These are phyloP conservation scores for Cyclaneusma minus DNA, from an alignment of 2,329 filamentous ascomycete genomes.

Conservation along the genomic window DNA sequence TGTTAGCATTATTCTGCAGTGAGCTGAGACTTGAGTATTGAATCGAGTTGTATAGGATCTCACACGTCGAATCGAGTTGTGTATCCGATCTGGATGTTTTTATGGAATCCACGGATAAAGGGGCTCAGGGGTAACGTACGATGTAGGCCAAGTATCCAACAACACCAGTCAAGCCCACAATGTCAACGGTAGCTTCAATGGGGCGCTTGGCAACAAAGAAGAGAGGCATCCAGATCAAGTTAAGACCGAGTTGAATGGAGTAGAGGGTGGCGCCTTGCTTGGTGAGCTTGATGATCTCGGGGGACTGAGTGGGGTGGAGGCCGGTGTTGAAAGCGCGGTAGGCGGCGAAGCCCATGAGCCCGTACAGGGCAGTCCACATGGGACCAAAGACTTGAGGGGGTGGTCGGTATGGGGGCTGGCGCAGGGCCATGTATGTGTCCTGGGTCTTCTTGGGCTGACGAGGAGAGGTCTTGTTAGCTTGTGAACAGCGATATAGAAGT, in stretches of 20 bases:
- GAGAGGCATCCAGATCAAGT: slow-evolving; percentile 80
- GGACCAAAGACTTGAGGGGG: slow-evolving; percentile 48
- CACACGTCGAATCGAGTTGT: no score
- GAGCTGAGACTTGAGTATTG: no score
- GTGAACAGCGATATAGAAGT: background rate
- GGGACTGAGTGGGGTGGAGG: slow-evolving; percentile 30
- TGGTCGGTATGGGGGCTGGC: slow-evolving; percentile 49
- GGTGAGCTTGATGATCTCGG: slow-evolving; percentile 39
- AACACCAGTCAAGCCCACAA: slow-evolving; percentile 54
- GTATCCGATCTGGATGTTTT: no score
- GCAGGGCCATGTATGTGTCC: slow-evolving; percentile 46
- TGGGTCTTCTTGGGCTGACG: slow-evolving; percentile 32
- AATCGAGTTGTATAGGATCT: no score
- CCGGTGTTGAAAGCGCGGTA: slow-evolving; percentile 58
- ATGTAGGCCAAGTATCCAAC: slow-evolving; percentile 61
- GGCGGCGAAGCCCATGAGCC: slow-evolving; percentile 76
- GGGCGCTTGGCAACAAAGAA: slow-evolving; percentile 73
- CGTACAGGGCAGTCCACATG: slow-evolving; percentile 52
- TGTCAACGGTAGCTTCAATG: slow-evolving; percentile 58
- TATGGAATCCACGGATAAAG: no score
- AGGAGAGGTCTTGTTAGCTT: slow-evolving; percentile 1
- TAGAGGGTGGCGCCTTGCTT: slow-evolving; percentile 65
- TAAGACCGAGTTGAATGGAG: slow-evolving; percentile 71
- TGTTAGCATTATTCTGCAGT: no score
- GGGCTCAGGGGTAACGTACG: no score